Percentiles rank a stretch among this genome's conserved stretches.
These are phyloP conservation scores for Phytophthora palmivora DNA, from an alignment of 352 stramenopile genomes.

Conservation along the genomic window DNA sequence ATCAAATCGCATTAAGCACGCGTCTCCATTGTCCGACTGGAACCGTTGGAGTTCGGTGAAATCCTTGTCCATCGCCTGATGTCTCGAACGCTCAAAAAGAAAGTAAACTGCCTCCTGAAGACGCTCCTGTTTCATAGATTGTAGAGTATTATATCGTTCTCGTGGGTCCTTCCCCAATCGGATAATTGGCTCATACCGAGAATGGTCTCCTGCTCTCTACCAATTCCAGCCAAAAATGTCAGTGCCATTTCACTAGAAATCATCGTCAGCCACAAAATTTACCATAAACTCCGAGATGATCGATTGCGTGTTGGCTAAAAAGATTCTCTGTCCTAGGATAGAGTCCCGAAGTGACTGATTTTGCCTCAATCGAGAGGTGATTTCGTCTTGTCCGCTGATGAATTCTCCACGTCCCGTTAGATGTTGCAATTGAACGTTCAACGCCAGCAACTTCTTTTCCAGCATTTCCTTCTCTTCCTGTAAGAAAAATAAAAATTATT, in stretches of 20 bases:
- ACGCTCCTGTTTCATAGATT: slow-evolving; percentile 46
- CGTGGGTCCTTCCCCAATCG: slow-evolving; percentile 34
- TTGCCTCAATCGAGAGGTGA: slow-evolving; percentile 21
- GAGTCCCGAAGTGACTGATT: slow-evolving; percentile 41
- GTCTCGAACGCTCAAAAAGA: slow-evolving; percentile 40
- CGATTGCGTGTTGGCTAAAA: slow-evolving; percentile 45
- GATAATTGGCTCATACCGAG: slow-evolving; percentile 46
- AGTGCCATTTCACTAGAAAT: slow-evolving; percentile 1
- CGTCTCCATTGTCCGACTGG: slow-evolving; percentile 40
- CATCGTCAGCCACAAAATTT: background rate
- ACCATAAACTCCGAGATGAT: slow-evolving; percentile 51
- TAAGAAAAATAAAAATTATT: background rate
- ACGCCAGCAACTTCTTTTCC: slow-evolving; percentile 33
- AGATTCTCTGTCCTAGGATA: slow-evolving; percentile 44
- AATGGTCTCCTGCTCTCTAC: slow-evolving; percentile 40
- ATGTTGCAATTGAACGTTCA: slow-evolving; percentile 41
- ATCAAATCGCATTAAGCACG: slow-evolving; percentile 49
- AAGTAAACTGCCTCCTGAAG: slow-evolving; percentile 48
- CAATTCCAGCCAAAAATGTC: background rate
- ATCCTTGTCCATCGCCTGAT: slow-evolving; percentile 41
- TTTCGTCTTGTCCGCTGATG: slow-evolving; percentile 17
- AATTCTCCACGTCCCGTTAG: slow-evolving; percentile 15
- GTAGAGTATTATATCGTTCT: slow-evolving; percentile 41
- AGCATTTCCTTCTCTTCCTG: slow-evolving; percentile 51
- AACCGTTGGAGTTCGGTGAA: slow-evolving; percentile 51